Conservation (phyloP, 257 asterid genomes). For the Primulina tabacum region DNA sequence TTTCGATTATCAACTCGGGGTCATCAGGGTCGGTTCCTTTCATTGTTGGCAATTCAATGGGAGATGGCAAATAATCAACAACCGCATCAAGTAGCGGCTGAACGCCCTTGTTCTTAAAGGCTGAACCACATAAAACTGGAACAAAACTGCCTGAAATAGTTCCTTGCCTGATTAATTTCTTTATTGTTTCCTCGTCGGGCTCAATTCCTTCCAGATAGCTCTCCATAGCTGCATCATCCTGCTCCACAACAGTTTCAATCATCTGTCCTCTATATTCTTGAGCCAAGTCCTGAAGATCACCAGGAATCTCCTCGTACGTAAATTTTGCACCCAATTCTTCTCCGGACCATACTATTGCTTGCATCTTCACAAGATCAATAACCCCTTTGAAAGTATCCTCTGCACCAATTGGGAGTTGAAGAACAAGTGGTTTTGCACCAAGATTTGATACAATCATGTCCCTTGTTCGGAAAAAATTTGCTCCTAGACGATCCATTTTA, state of each 20-base stretch:
- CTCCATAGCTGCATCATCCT: conserved; percentile 90
- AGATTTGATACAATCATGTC: conserved; percentile 89
- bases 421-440: conserved; percentile 87
- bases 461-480: conserved; percentile 84
- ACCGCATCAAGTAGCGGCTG: conserved; percentile 91
- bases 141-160: conserved; percentile 62
- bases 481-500: conserved; percentile 98
- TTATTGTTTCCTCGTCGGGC: conserved; percentile 76
- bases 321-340: conserved; percentile 98
- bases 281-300: conserved; percentile 70
- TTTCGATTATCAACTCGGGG: conserved; percentile 57
- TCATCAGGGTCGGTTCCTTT: conserved; percentile 91
- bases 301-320: conserved; percentile 69
- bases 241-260: conserved; percentile 74
- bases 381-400: conserved; percentile 85
- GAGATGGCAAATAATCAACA: conserved; percentile 87
- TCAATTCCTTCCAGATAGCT: conserved; percentile 78
- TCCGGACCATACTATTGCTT: conserved; percentile 80
- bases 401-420: conserved; percentile 84
- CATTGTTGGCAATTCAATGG: conserved; percentile 82
- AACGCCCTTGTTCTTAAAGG: conserved; percentile 93
- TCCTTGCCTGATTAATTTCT: conserved; percentile 70
- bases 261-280: conserved; percentile 61
- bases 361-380: conserved; percentile 83
- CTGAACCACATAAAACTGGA: conserved; percentile 91